Base-by-base conservation (phyloP, 306 rosid genomes). In the Herpetospermum pedunculosum region DNA sequence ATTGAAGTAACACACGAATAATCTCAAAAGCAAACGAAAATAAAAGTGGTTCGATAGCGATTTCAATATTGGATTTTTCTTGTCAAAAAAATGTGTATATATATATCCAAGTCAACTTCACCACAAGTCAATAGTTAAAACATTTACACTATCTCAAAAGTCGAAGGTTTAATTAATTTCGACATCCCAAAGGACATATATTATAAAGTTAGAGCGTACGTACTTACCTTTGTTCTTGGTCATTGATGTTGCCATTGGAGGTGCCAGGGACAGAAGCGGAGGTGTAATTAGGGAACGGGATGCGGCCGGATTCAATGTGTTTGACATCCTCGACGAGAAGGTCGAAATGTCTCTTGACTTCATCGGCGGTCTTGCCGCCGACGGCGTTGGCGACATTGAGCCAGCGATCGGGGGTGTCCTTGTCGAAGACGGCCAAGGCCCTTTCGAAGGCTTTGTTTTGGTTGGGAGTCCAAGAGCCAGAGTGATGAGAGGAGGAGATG, bases 381-480 rank as follows among this genome's bases (percentile, higher is more conserved):
- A 91, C 96, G 19, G 96, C 97, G 78, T 80, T 87, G 38, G 99
- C 97, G 41, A 94, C 89, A 76, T 94, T 89, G 84, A 81, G 74
- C 97, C 97, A 94, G 71, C 97, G 92, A 75, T 94, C 97, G 1
- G 97, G 92, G 35, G 97, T 94, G 79, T 91, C 99, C 81, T 85
- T 89, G 83, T 94, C 97, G 46, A 81, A 91, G 29, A 87, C 81
- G 14, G 99, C 99, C 35, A 94, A 79, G 26, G 99, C 99, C 88
- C 81, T 87, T 74, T 94, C 99, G 68, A 94, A 94, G 76, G 96
- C 95, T 62, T 94, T 94, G 70, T 91, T 91, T 34, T 94, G 96
- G 2, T 89, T 89, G 8, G 87, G 89, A 58, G 96, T 84, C 99
- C 99, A 94, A 21, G 92, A 86, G 3, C 83, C 82, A 8, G 92